These are phyloP conservation scores for Globisporangium radiosum DNA, from an alignment of 352 stramenopile species.

Conservation along the genomic window DNA sequence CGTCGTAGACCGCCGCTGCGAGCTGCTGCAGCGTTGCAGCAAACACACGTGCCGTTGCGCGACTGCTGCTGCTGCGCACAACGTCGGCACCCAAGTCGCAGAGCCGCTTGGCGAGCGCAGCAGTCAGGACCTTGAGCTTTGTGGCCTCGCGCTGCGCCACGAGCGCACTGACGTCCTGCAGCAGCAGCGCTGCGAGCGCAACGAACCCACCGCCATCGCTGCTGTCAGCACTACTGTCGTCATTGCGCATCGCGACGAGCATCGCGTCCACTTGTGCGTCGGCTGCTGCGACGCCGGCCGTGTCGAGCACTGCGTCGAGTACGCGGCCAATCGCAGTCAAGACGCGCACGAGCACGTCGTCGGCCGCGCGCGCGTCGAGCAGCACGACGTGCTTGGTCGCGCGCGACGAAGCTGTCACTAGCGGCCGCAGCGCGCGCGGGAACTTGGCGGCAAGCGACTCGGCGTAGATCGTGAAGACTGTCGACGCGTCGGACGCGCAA, in stretches of 20 bases:
- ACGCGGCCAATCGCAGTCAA: slow-evolving; percentile 29
- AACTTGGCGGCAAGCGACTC: slow-evolving; percentile 41
- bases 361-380: slow-evolving; percentile 28
- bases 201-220: slow-evolving; percentile 11
- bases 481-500: neutral
- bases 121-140: slow-evolving; percentile 36
- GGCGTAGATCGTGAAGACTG: slow-evolving; percentile 42
- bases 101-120: slow-evolving; percentile 34
- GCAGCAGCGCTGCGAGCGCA: slow-evolving; percentile 23
- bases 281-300: slow-evolving; percentile 4
- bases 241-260: neutral
- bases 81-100: slow-evolving; percentile 17
- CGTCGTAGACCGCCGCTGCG: slow-evolving; percentile 28
- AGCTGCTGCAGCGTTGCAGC: slow-evolving; percentile 1
- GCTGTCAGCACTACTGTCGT: neutral
- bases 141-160: slow-evolving; percentile 25
- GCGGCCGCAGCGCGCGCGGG: slow-evolving; percentile 24
- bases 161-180: slow-evolving; percentile 27
- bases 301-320: slow-evolving; percentile 13
- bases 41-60: neutral
- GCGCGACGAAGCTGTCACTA: slow-evolving; percentile 18
- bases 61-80: neutral
- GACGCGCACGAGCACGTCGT: slow-evolving; percentile 37
- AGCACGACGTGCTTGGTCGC: slow-evolving; percentile 24
- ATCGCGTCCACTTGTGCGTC: slow-evolving; percentile 14